phyloP scores from a whole-genome alignment of 1,284 basidiomycete species.

The Xerocomus nothofagi region DNA sequence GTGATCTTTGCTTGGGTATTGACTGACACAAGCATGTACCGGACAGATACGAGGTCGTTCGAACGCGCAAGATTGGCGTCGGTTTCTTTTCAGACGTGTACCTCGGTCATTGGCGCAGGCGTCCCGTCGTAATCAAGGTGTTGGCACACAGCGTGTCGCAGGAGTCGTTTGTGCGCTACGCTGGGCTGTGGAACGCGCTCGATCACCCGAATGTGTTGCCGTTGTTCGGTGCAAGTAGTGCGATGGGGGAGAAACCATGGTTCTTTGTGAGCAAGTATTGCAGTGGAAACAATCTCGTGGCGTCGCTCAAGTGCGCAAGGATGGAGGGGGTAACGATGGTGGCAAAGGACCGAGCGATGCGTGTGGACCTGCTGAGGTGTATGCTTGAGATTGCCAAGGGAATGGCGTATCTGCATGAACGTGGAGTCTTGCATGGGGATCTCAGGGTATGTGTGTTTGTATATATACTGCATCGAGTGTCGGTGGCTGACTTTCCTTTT shows the following conservation, averaged over 20 bases:
- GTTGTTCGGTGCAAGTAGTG: slow-evolving; percentile 61
- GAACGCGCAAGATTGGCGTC: slow-evolving; percentile 60
- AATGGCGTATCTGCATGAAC: slow-evolving; percentile 71
- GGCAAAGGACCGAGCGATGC: slow-evolving; percentile 3
- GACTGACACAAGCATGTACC: not conserved
- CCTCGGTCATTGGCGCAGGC: slow-evolving; percentile 59
- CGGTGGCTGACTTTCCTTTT: not conserved
- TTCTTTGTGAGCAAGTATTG: slow-evolving; percentile 71
- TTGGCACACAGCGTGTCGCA: slow-evolving; percentile 49
- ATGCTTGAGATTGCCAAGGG: slow-evolving; percentile 73
- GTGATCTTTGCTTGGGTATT: not conserved
- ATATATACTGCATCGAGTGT: not conserved
- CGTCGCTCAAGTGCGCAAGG: slow-evolving; percentile 37
- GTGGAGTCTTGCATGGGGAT: slow-evolving; percentile 71
- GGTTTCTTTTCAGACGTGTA: slow-evolving; percentile 75
- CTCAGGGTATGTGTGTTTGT: slow-evolving; percentile 48
- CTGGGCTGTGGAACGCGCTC: slow-evolving; percentile 52
- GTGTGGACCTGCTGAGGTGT: slow-evolving; percentile 53
- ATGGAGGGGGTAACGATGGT: not conserved
- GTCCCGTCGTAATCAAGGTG: slow-evolving; percentile 62
- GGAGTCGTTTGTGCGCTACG: slow-evolving; percentile 50
- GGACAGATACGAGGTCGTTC: slow-evolving; percentile 59
- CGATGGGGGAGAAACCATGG: slow-evolving; percentile 59
- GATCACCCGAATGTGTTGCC: slow-evolving; percentile 54
- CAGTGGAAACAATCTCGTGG: slow-evolving; percentile 40